Percentiles rank a stretch among this genome's conserved stretches.
phyloP scores from a whole-genome alignment of 768 basidiomycete genomes.

The Mycena chlorophos region DNA sequence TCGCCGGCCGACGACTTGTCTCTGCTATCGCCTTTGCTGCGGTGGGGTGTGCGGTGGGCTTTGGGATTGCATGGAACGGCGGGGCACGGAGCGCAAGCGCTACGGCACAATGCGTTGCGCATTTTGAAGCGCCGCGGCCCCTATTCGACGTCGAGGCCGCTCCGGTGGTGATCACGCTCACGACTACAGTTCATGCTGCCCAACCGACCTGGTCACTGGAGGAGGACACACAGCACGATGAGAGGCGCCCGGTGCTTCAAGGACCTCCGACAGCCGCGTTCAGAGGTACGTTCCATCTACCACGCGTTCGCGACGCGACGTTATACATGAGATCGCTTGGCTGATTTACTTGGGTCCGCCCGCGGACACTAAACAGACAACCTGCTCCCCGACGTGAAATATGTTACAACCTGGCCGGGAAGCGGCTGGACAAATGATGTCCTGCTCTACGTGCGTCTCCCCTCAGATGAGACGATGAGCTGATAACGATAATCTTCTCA shows the following conservation, averaged over 20 bases:
- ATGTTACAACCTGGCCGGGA: slow-evolving; percentile 48
- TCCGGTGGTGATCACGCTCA: not conserved
- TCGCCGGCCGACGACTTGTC: slow-evolving; percentile 8
- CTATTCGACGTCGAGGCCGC: slow-evolving; percentile 6
- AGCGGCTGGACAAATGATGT: slow-evolving; percentile 55
- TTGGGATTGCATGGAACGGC: slow-evolving; percentile 12
- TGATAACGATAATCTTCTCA: not conserved
- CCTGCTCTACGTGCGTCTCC: slow-evolving; percentile 37
- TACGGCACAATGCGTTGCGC: slow-evolving; percentile 8
- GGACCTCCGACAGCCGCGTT: slow-evolving; percentile 45
- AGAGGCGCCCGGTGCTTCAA: slow-evolving; percentile 5
- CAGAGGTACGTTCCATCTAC: slow-evolving; percentile 38
- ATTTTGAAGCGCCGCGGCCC: slow-evolving; percentile 11
- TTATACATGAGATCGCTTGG: too few species aligned
- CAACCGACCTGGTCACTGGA: not conserved
- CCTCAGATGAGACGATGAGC: not conserved
- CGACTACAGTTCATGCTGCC: not conserved
- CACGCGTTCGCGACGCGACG: too few species aligned
- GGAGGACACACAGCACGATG: not conserved
- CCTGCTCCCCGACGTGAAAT: slow-evolving; percentile 42
- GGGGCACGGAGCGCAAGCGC: not conserved
- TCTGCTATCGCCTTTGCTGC: slow-evolving; percentile 4
- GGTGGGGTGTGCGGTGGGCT: slow-evolving; percentile 15
- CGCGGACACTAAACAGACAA: slow-evolving; percentile 34
- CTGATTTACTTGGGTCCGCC: not conserved